These are phyloP conservation scores for Rhynchosporium secalis DNA, from an alignment of 2,329 filamentous ascomycete genomes.

Conservation along the genomic window DNA sequence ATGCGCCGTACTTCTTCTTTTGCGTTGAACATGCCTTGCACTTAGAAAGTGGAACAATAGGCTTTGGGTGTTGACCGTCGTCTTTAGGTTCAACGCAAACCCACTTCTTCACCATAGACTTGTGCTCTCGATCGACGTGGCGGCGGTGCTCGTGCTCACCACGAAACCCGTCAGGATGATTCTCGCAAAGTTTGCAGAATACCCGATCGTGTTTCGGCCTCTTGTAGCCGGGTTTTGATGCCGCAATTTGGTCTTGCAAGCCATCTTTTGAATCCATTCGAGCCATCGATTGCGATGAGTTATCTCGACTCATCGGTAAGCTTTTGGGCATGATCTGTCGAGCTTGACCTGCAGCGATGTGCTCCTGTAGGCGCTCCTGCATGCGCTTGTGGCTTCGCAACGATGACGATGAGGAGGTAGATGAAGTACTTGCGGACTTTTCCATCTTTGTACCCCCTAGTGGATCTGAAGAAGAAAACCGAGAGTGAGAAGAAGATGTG, in stretches of 20 bases:
- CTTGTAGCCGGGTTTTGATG: conserved; percentile 40
- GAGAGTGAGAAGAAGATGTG: conserved; percentile 36
- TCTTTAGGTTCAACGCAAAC: conserved; percentile 56
- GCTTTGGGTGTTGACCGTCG: conserved; percentile 49
- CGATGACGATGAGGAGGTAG: conserved; percentile 35
- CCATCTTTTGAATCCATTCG: conserved; percentile 38
- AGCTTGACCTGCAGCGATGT: conserved; percentile 34
- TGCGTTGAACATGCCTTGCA: conserved; percentile 72
- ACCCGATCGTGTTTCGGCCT: conserved; percentile 41
- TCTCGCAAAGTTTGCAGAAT: conserved; percentile 71
- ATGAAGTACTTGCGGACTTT: conserved; percentile 39
- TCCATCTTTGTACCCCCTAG: conserved; percentile 38
- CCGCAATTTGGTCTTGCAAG: conserved; percentile 37
- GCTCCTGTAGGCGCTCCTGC: conserved; percentile 36
- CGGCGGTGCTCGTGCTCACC: conserved; percentile 83
- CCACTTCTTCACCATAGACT: conserved; percentile 53
- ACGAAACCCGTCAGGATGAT: conserved; percentile 83
- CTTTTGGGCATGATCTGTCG: conserved; percentile 38
- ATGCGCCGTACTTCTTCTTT: conserved; percentile 88
- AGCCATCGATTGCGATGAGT: conserved; percentile 37
- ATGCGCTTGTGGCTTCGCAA: conserved; percentile 39
- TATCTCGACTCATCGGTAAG: conserved; percentile 34
- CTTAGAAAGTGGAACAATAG: conserved; percentile 58
- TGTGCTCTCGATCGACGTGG: conserved; percentile 69
- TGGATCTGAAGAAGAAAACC: conserved; percentile 32